phyloP scores from a whole-genome alignment of 164 flowering plant genomes.

The Aristolochia contorta region DNA sequence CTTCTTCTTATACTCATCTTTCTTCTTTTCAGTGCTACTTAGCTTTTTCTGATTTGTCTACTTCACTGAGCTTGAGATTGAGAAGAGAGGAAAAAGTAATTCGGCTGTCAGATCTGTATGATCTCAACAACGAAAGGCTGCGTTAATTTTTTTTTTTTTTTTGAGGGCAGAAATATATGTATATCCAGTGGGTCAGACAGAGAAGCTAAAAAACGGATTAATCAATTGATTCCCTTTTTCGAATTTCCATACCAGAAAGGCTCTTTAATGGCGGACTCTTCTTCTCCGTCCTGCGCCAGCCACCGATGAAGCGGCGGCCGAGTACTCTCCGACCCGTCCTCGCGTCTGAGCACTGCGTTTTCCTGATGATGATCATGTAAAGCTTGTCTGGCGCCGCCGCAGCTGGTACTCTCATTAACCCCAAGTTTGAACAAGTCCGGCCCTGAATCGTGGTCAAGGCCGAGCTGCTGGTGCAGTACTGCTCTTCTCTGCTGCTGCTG shows the following conservation, averaged over 20 bases:
- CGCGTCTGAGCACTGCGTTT: constrained; percentile 4
- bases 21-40: no score
- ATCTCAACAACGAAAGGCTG: no score
- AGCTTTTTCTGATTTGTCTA: no score
- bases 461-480: constrained; percentile 9
- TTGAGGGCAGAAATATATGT: no score
- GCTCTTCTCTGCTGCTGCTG: constrained; percentile 7
- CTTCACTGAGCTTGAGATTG: no score
- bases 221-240: not conserved
- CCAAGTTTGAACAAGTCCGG: constrained; percentile 11
- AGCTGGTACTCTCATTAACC: constrained; percentile 11
- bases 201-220: no score
- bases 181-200: not conserved
- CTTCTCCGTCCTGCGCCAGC: constrained; percentile 15
- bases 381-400: constrained; percentile 3
- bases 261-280: constrained; percentile 22
- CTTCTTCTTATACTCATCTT: not conserved
- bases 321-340: constrained; percentile 5
- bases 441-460: not conserved
- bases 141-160: not conserved
- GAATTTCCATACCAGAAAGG: constrained; percentile 20
- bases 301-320: constrained; percentile 7
- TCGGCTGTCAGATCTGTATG: no score
- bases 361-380: constrained; percentile 2
- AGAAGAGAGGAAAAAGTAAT: no score